phyloP scores from a whole-genome alignment of 2,329 filamentous ascomycete genomes.

The Sclerotinia sclerotiorum region DNA sequence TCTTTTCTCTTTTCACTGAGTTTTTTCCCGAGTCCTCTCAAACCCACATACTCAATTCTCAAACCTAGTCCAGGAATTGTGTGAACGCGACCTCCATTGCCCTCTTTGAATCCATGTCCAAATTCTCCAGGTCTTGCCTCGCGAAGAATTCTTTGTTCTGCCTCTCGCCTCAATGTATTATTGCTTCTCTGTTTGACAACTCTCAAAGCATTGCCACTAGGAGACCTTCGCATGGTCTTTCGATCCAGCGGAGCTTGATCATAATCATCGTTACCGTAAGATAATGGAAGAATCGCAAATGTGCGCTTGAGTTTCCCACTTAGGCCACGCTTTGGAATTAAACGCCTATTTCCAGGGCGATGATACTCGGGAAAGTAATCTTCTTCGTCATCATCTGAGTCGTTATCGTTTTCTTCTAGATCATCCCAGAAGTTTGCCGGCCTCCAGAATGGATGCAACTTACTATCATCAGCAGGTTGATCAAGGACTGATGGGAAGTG shows the following conservation, averaged over 20 bases:
- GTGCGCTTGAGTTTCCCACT: constrained; percentile 50
- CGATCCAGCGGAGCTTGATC: constrained; percentile 47
- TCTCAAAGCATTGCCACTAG: constrained; percentile 56
- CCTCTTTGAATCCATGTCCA: constrained; percentile 38
- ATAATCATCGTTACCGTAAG: constrained; percentile 45
- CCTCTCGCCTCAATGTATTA: constrained; percentile 33
- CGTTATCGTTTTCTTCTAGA: constrained; percentile 44
- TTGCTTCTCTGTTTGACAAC: constrained; percentile 56
- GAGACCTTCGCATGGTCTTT: constrained; percentile 57
- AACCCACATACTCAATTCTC: constrained; percentile 50
- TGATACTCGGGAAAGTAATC: constrained; percentile 48
- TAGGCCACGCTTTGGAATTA: constrained; percentile 49
- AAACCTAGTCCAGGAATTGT: constrained; percentile 43
- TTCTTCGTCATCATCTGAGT: constrained; percentile 30
- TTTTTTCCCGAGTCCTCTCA: constrained; percentile 54
- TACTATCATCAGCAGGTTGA: constrained; percentile 52
- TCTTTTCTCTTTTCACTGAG: constrained; percentile 59
- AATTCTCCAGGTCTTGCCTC: constrained; percentile 29
- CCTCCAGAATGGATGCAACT: constrained; percentile 61
- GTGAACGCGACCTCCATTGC: constrained; percentile 35
- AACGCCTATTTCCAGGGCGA: constrained; percentile 43
- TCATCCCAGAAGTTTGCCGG: constrained; percentile 50
- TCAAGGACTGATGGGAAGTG: constrained; percentile 48
- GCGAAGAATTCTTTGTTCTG: constrained; percentile 26
- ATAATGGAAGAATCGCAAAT: constrained; percentile 59